Evolutionary conservation across 495 filamentous ascomycete species (phyloP).

Genomic region (Xylaria nigripes): DNA sequence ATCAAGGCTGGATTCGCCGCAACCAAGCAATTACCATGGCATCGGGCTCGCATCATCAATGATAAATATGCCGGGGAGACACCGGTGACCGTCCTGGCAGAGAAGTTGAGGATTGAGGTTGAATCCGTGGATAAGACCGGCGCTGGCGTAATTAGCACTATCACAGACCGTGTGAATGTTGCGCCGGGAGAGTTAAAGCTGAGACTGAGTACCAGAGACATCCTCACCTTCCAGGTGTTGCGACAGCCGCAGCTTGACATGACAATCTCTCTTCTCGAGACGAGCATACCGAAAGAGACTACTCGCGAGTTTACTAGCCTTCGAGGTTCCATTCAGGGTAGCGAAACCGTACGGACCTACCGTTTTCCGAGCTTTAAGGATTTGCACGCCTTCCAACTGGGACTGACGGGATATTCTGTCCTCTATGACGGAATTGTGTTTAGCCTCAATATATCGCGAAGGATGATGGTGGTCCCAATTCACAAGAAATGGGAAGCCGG

Average conservation of each 20-base stretch:
- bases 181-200: conserved; percentile 66
- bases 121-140: conserved; percentile 53
- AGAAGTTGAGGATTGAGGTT: conserved; percentile 58
- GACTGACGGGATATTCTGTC: conserved; percentile 69
- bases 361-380: conserved; percentile 47
- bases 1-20: conserved; percentile 33
- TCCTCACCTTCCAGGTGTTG: conserved; percentile 54
- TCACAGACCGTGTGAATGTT: conserved; percentile 69
- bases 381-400: conserved; percentile 66
- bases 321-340: conserved; percentile 33
- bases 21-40: conserved; percentile 40
- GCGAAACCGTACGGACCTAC: conserved; percentile 45
- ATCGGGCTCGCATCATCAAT: conserved; percentile 47
- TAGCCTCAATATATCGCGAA: conserved; percentile 72
- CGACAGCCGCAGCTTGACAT: conserved; percentile 59
- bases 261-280: conserved; percentile 60
- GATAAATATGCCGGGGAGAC: conserved; percentile 35
- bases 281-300: conserved; percentile 49
- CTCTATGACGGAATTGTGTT: conserved; percentile 66
- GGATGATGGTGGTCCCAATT: conserved; percentile 79
- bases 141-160: conserved; percentile 33
- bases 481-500: conserved; percentile 84
- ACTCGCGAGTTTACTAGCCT: conserved; percentile 47
- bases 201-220: conserved; percentile 48
- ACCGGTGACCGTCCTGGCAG: conserved; percentile 58